phyloP scores from a whole-genome alignment of 192 early-diverging fungal species.

The Piromyces sp. region DNA sequence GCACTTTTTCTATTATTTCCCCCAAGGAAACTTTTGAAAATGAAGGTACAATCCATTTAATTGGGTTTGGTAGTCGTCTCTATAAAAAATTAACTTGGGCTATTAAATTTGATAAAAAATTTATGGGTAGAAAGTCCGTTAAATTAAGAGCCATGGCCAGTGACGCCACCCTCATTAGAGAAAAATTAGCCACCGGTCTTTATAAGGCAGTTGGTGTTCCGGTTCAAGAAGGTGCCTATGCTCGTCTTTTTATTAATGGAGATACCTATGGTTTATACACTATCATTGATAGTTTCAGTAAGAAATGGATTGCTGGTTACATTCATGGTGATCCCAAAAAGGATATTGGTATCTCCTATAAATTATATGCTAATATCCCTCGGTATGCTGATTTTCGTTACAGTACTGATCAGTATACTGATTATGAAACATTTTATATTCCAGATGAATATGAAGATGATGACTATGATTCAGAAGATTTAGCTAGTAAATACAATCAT shows the following conservation, averaged over 20 bases:
- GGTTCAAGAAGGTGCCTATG: background rate
- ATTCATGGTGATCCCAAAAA: background rate
- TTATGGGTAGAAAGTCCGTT: background rate
- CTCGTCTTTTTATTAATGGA: background rate
- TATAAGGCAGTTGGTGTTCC: background rate
- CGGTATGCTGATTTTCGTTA: background rate
- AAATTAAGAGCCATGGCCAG: background rate
- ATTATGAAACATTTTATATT: background rate
- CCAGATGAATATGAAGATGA: background rate
- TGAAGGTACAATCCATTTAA: too few species aligned
- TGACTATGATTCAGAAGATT: background rate
- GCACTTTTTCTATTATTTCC: too few species aligned
- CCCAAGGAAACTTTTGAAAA: too few species aligned
- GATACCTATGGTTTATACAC: background rate
- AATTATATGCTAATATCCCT: background rate
- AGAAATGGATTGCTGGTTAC: background rate
- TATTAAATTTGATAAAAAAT: background rate
- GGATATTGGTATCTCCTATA: background rate
- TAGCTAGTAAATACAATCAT: background rate
- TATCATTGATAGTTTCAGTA: background rate
- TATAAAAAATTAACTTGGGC: background rate
- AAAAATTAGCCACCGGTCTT: background rate
- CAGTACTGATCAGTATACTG: background rate
- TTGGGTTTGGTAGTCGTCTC: background rate
- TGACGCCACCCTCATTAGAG: background rate